phyloP scores from a whole-genome alignment of 495 filamentous ascomycete species.

The Haplographium delicatum region DNA sequence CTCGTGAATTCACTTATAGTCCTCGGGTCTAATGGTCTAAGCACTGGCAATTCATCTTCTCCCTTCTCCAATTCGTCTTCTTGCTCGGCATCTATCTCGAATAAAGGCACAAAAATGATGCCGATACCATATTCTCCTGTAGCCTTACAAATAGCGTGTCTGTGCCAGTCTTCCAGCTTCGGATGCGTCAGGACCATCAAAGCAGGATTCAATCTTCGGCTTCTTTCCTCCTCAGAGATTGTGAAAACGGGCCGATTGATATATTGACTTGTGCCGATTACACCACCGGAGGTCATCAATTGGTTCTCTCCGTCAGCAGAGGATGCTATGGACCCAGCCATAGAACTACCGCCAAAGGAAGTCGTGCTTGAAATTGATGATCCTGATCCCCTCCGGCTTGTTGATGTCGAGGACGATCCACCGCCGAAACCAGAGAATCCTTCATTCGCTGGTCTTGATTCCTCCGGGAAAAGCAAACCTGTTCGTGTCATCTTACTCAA shows the following conservation, averaged over 20 bases:
- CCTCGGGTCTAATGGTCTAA: conserved; percentile 20
- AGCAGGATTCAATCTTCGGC: conserved; percentile 8
- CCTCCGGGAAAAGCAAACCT: conserved; percentile 22
- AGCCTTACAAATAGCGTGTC: conserved; percentile 6
- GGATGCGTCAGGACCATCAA: conserved; percentile 25
- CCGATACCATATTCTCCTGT: conserved; percentile 20
- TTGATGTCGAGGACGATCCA: conserved; percentile 7
- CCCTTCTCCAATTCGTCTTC: conserved; percentile 15
- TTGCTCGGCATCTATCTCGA: conserved; percentile 1
- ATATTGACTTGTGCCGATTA: not conserved
- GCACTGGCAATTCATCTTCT: conserved; percentile 19
- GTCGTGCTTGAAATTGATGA: conserved; percentile 9
- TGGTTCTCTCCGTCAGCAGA: not conserved
- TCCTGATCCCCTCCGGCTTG: conserved; percentile 12
- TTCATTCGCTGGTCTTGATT: conserved; percentile 20
- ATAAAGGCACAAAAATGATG: conserved; percentile 23
- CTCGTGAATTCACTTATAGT: conserved; percentile 21
- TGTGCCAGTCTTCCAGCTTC: conserved; percentile 21
- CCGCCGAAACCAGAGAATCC: conserved; percentile 8
- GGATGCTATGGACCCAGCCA: not conserved
- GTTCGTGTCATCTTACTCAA: conserved; percentile 23
- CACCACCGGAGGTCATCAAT: not conserved
- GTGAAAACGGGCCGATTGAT: conserved; percentile 17
- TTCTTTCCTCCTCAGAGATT: conserved; percentile 10
- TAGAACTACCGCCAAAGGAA: too few relatives aligned